Percentiles rank a stretch among this genome's conserved stretches.
Evolutionary conservation across 2,329 filamentous ascomycete species (phyloP).

Genomic region (Monosporascus sp.): DNA sequence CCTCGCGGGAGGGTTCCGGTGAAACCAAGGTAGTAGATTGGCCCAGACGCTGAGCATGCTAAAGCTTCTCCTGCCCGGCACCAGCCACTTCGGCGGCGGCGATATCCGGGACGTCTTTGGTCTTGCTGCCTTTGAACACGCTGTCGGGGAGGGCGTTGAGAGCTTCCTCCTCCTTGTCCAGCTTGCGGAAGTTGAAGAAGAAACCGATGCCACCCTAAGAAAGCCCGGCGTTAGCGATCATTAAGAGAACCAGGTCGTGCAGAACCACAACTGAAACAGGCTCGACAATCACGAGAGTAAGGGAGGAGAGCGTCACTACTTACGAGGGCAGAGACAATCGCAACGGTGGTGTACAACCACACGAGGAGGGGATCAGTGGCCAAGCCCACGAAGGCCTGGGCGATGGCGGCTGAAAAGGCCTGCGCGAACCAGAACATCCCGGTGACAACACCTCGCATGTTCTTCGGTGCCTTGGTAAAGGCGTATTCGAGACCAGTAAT

Average conservation of each 20-base stretch:
- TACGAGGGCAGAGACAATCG: slow-evolving; percentile 54
- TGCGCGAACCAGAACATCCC: slow-evolving; percentile 64
- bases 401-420: slow-evolving; percentile 62
- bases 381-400: slow-evolving; percentile 55
- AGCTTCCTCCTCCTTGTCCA: slow-evolving; percentile 61
- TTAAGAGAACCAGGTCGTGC: neutral
- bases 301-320: neutral
- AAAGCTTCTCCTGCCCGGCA: slow-evolving; percentile 20
- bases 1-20: too few species aligned
- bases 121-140: slow-evolving; percentile 23
- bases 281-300: neutral
- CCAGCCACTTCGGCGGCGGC: slow-evolving; percentile 16
- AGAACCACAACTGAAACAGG: too few species aligned
- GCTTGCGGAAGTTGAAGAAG: slow-evolving; percentile 58
- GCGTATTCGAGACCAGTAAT: slow-evolving; percentile 65
- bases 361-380: slow-evolving; percentile 60
- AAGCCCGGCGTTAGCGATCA: neutral
- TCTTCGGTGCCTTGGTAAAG: slow-evolving; percentile 68
- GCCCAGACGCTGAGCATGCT: slow-evolving; percentile 18
- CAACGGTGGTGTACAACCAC: slow-evolving; percentile 68
- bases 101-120: slow-evolving; percentile 17
- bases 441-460: slow-evolving; percentile 70
- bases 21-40: neutral
- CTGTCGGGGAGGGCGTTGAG: slow-evolving; percentile 51
- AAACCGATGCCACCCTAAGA: slow-evolving; percentile 52